Base-by-base conservation (phyloP, 768 basidiomycete genomes). In the Lentinula detonsa region DNA sequence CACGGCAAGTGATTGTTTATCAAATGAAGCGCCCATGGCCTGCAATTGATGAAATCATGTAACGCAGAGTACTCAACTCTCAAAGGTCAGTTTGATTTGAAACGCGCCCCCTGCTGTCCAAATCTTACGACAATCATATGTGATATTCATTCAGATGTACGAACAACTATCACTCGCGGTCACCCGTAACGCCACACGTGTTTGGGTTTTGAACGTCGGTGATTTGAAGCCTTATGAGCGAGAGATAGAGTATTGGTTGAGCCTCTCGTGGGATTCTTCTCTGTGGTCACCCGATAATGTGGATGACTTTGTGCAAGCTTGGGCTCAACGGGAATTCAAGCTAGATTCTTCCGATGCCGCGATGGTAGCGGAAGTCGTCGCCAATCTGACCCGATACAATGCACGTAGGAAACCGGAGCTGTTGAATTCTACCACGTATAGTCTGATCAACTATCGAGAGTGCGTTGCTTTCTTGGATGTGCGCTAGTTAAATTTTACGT, bases 171-270 rank as follows among this genome's bases (percentile, higher is more conserved):
- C 85, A 23, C 74, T 87, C 21, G 85, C 87, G 0, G 76, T 83
- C 11, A 80, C 82, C 16, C 81, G 84, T 31, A 74, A 84, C 31
- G 85, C 86, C 7, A 80, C 75, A 11, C 76, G 76, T 15, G 72
- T 91, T 50, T 89, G 87, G 86, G 80, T 91, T 48, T 70, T 91
- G 59, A 91, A 90, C 68, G 87, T 91, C 59, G 89, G 89, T 15
- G 87, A 90, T 65, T 72, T 91, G 56, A 90, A 90, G 69, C 87
- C 87, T 2, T 85, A 85, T 63, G 89, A 91, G 65, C 81, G 86
- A 56, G 82, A 86, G 56, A 85, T 77, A 34, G 87, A 89, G 64
- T 88, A 86, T 70, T 90, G 87, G 78, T 72, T 90, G 65, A 76
- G 73, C 15, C 81, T 81, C 48, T 87, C 81, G 3, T 90, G 82